Evolutionary conservation across 1,284 basidiomycete genomes (phyloP).

Genomic region (Ustilago curta): DNA sequence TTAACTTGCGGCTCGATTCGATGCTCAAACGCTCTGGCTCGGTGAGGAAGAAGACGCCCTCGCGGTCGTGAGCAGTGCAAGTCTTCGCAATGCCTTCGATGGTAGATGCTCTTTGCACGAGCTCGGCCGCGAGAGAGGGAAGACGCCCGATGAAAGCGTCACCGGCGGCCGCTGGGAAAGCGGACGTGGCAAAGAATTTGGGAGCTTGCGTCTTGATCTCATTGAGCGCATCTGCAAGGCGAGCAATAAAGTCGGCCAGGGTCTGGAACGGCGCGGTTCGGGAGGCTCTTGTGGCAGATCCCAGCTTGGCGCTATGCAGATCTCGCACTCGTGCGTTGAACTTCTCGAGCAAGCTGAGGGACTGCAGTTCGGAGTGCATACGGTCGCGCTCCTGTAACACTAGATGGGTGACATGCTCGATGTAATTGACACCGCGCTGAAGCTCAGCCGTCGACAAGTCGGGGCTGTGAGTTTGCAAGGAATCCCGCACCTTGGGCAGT

Average conservation of each 20-base stretch:
- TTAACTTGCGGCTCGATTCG: constrained; percentile 14
- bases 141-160: constrained; percentile 15
- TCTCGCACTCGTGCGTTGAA: constrained; percentile 16
- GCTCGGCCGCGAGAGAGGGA: constrained; percentile 16
- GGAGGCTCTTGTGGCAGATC: constrained; percentile 10
- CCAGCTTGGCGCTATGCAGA: constrained; percentile 17
- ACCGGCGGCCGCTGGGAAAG: constrained; percentile 21
- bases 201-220: constrained; percentile 38
- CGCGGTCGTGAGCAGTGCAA: neutral
- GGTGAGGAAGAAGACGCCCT: constrained; percentile 28
- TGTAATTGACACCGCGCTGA: constrained; percentile 80
- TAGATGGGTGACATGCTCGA: constrained; percentile 77
- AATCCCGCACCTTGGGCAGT: constrained; percentile 78
- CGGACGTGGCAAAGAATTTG: constrained; percentile 29
- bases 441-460: constrained; percentile 88
- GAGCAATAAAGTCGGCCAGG: constrained; percentile 35
- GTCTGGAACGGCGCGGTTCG: constrained; percentile 19
- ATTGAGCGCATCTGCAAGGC: constrained; percentile 28
- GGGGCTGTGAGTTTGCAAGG: constrained; percentile 79
- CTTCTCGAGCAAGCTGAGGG: constrained; percentile 27
- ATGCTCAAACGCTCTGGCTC: constrained; percentile 21
- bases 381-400: constrained; percentile 52
- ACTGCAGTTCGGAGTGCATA: constrained; percentile 30
- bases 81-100: constrained; percentile 18
- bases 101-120: constrained; percentile 14